phyloP scores from a whole-genome alignment of 1,284 basidiomycete species.

The Flammula alnicola region DNA sequence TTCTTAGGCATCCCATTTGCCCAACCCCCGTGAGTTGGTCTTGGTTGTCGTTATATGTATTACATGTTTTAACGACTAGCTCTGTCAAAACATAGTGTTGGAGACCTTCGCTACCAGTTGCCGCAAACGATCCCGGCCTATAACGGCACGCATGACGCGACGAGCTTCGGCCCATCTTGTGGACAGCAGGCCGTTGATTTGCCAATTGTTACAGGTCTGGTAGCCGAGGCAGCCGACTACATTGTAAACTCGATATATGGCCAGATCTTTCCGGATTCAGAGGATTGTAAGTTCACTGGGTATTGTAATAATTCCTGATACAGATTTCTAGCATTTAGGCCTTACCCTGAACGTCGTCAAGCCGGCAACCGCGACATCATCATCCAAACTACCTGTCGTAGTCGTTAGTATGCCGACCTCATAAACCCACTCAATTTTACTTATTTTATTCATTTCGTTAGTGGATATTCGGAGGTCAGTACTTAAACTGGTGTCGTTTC shows the following conservation, averaged over 20 bases:
- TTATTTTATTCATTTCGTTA: constrained; percentile 24
- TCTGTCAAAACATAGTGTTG: constrained; percentile 36
- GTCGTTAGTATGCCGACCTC: constrained; percentile 41
- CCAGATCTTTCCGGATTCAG: constrained; percentile 42
- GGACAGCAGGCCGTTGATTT: constrained; percentile 47
- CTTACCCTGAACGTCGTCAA: constrained; percentile 61
- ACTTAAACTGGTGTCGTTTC: not conserved
- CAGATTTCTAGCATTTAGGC: constrained; percentile 37
- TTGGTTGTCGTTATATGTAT: not conserved
- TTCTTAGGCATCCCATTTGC: constrained; percentile 48
- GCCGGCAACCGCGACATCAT: constrained; percentile 42
- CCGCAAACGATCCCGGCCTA: constrained; percentile 47
- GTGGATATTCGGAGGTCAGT: constrained; percentile 60
- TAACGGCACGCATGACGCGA: constrained; percentile 38
- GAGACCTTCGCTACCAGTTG: constrained; percentile 49
- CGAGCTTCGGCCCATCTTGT: constrained; percentile 42
- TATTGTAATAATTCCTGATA: not conserved
- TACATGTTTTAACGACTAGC: not conserved
- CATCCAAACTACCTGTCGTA: constrained; percentile 56
- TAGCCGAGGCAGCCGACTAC: constrained; percentile 38
- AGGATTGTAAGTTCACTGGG: constrained; percentile 48
- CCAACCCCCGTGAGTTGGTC: constrained; percentile 38
- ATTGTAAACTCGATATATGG: constrained; percentile 39
- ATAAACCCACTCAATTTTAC: not conserved
- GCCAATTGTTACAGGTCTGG: constrained; percentile 38